These are phyloP conservation scores for Ploettnerulaceae sp. DNA, from an alignment of 2,329 filamentous ascomycete species.

Conservation along the genomic window DNA sequence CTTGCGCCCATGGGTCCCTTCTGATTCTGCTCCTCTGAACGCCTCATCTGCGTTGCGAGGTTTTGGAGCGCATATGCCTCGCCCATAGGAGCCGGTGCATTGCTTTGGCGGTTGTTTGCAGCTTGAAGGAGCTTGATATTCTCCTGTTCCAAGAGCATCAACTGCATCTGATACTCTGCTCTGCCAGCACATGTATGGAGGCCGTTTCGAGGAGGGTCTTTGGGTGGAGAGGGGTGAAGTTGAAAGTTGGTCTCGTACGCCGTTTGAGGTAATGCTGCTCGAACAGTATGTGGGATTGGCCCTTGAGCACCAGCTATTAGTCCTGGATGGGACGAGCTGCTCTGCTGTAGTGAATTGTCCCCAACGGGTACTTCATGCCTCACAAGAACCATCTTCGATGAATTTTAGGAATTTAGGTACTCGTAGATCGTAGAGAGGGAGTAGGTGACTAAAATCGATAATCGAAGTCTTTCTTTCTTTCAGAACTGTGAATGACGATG, in stretches of 20 bases:
- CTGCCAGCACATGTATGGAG: not conserved
- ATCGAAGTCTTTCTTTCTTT: not conserved
- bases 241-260: not conserved
- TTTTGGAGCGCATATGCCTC: too few relatives aligned
- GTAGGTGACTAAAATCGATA: not conserved
- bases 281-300: too few relatives aligned
- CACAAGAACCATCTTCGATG: constrained; percentile 4
- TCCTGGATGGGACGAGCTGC: not conserved
- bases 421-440: too few relatives aligned
- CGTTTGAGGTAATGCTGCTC: not conserved
- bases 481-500: too few relatives aligned
- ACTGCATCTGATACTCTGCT: not conserved
- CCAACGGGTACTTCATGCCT: not conserved
- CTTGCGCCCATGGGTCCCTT: too few relatives aligned
- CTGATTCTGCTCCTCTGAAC: too few relatives aligned
- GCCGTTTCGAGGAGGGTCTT: not conserved
- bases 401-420: not conserved
- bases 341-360: not conserved
- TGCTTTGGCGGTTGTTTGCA: not conserved
- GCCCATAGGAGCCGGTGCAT: too few relatives aligned
- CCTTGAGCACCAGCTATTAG: not conserved
- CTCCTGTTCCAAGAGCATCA: constrained; percentile 4
- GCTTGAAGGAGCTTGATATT: not conserved
- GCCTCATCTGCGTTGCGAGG: too few relatives aligned
- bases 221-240: not conserved